A percentile compares a stretch with the other conserved stretches of the same genome.
Conservation (phyloP, 441 rosid genomes). For the Bruguiera hainesii region DNA sequence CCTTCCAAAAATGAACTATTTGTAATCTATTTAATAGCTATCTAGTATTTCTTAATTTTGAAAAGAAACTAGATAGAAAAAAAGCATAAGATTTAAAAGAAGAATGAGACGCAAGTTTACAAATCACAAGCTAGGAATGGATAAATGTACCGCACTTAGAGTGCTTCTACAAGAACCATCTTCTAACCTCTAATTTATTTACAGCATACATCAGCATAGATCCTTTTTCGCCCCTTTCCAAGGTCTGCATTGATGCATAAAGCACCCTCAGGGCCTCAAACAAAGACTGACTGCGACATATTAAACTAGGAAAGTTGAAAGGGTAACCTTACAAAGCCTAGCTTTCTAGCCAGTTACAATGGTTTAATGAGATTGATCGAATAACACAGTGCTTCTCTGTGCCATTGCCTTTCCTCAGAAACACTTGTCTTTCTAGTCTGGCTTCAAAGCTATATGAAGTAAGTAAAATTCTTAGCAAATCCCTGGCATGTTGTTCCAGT, state of each 20-base stretch:
- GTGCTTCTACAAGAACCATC: not conserved
- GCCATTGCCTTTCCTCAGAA: not conserved
- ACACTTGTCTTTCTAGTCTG: not conserved
- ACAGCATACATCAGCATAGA: conserved; percentile 1
- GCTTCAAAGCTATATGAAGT: too few species aligned
- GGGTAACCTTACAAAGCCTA: conserved; percentile 1
- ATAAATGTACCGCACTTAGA: too few species aligned
- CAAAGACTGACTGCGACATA: not conserved
- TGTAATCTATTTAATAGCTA: too few species aligned
- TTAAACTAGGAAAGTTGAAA: not conserved
- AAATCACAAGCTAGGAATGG: too few species aligned
- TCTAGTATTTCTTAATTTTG: not conserved
- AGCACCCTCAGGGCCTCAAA: not conserved
- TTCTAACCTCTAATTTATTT: conserved; percentile 1
- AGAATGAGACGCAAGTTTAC: not conserved
- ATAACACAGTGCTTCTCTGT: too few species aligned
- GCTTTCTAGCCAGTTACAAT: not conserved
- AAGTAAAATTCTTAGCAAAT: conserved; percentile 32
- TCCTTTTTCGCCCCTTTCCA: not conserved
- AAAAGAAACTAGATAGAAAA: not conserved
- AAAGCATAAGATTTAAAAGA: not conserved
- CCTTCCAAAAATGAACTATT: too few species aligned
- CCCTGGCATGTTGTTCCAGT: conserved; percentile 64
- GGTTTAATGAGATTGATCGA: too few species aligned
- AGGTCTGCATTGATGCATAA: not conserved